A percentile compares a stretch with the other conserved stretches of the same genome.
Conservation (phyloP, 495 filamentous ascomycete genomes). For the Rostrohypoxylon terebratum region DNA sequence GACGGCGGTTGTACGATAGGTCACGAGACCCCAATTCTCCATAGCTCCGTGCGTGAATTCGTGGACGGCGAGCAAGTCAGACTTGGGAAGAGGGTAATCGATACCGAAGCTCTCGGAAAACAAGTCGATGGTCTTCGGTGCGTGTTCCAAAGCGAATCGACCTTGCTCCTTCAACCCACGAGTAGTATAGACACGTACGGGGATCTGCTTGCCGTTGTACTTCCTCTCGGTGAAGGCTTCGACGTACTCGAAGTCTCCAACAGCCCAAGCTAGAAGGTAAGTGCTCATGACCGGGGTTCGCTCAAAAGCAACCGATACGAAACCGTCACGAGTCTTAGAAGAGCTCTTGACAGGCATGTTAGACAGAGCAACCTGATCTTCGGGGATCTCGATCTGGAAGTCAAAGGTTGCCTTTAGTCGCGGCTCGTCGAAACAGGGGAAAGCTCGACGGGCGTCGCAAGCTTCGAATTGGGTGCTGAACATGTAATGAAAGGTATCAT, state of each 20-base stretch:
- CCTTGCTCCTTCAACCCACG: constrained; percentile 90
- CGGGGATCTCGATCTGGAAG: constrained; percentile 89
- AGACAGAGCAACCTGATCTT: constrained; percentile 85
- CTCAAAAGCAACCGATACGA: constrained; percentile 86
- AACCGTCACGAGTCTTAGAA: constrained; percentile 68
- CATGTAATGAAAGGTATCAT: constrained; percentile 88
- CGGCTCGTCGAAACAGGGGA: constrained; percentile 98
- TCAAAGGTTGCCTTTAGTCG: constrained; percentile 97
- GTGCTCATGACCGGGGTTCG: constrained; percentile 94
- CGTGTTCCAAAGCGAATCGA: constrained; percentile 84
- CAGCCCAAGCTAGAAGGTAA: constrained; percentile 95
- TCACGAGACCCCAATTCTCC: constrained; percentile 95
- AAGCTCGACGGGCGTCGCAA: constrained; percentile 91
- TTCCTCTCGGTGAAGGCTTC: constrained; percentile 87
- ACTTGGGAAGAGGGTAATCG: constrained; percentile 95
- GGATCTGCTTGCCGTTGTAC: constrained; percentile 88
- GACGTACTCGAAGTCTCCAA: constrained; percentile 96
- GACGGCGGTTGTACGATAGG: constrained; percentile 92
- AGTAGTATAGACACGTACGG: constrained; percentile 96
- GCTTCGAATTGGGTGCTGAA: constrained; percentile 97
- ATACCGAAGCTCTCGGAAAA: constrained; percentile 95
- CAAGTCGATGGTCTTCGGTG: constrained; percentile 89
- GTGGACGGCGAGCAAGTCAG: constrained; percentile 94
- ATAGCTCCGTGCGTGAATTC: constrained; percentile 78
- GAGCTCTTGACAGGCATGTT: constrained; percentile 89